Evolutionary conservation across 2,329 filamentous ascomycete genomes (phyloP), one percentile per base, ranked within the genome.

Genomic region (Aspergillus hortae): DNA sequence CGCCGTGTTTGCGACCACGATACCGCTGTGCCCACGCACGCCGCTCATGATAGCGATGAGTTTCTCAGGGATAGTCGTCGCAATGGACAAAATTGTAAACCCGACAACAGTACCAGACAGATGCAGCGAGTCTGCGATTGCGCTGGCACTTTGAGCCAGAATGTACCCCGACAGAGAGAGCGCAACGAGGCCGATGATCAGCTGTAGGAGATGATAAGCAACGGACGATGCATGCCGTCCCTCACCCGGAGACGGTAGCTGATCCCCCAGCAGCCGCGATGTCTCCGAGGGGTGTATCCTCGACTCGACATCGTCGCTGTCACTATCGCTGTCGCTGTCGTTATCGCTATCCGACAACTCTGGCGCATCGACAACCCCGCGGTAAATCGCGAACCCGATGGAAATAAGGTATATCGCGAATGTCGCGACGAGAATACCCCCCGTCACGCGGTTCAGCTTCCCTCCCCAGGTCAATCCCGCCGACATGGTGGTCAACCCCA

Each of bases 41-140:
- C 77, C 75, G 53, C 77, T 78, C 21, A 81, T 55, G 4, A 80
- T 67, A 1, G 79, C 74, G 44, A 82, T 59, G 36, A 81, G 70
- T 57, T 81, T 81, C 57, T 82, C 79, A 0, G 80, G 79, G 1
- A 82, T 64, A 0, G 79, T 81, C 0, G 79, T 82, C 4, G 77
- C 79, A 55, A 83, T 68, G 0, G 78, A 72, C 35, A 82, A 64
- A 19, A 80, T 60, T 0, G 74, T 74, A 14, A 80, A 62, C 7
- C 78, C 76, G 47, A 81, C 72, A 27, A 81, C 61, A 0, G 74
- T 71, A 43, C 70, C 71, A 6, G 78, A 80, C 1, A 80, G 62
- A 9, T 65, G 58, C 10, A 80, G 66, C 12, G 63, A 63, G 12
- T 71, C 65, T 6, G 73, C 69, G 36, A 81, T 69, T 3, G 68